phyloP scores from a whole-genome alignment of 306 rosid species.

The Medicago ruthenica region DNA sequence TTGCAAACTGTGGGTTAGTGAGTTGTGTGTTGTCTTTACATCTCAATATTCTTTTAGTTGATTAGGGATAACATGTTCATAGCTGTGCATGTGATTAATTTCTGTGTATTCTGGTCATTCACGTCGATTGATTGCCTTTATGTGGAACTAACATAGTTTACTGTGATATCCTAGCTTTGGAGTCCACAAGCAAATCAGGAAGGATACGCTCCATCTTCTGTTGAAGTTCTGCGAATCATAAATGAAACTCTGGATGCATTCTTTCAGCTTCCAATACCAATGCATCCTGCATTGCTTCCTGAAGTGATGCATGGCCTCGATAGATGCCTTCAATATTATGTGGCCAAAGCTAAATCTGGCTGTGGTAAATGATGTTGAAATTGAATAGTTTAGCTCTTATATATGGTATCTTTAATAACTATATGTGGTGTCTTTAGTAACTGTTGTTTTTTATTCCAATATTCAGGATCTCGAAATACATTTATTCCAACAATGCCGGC shows the following conservation, averaged over 20 bases:
- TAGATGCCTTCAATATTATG: slow-evolving; percentile 86
- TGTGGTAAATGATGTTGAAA: slow-evolving; percentile 66
- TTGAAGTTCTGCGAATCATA: slow-evolving; percentile 80
- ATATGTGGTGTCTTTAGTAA: slow-evolving; percentile 34
- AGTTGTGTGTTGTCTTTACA: slow-evolving; percentile 18
- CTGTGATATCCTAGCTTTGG: slow-evolving; percentile 69
- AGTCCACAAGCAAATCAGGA: slow-evolving; percentile 71
- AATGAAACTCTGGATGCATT: slow-evolving; percentile 93
- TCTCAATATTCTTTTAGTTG: slow-evolving; percentile 20
- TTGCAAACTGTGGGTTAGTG: slow-evolving; percentile 1
- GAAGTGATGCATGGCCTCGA: slow-evolving; percentile 92
- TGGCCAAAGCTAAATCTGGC: slow-evolving; percentile 84
- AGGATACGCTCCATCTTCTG: slow-evolving; percentile 92
- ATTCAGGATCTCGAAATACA: slow-evolving; percentile 78
- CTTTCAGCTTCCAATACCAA: slow-evolving; percentile 93
- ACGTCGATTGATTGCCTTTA: slow-evolving; percentile 25
- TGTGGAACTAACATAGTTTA: slow-evolving; percentile 46
- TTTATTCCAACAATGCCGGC: slow-evolving; percentile 93
- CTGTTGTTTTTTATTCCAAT: slow-evolving; percentile 42
- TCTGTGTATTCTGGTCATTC: slow-evolving; percentile 9
- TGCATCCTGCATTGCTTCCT: slow-evolving; percentile 97
- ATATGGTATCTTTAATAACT: slow-evolving; percentile 38
- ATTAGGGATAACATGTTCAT: slow-evolving; percentile 21
- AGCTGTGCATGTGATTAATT: slow-evolving; percentile 22
- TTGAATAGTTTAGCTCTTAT: slow-evolving; percentile 24